Base-by-base conservation (phyloP, 805 yeast genomes). In the Candida dendrica region DNA sequence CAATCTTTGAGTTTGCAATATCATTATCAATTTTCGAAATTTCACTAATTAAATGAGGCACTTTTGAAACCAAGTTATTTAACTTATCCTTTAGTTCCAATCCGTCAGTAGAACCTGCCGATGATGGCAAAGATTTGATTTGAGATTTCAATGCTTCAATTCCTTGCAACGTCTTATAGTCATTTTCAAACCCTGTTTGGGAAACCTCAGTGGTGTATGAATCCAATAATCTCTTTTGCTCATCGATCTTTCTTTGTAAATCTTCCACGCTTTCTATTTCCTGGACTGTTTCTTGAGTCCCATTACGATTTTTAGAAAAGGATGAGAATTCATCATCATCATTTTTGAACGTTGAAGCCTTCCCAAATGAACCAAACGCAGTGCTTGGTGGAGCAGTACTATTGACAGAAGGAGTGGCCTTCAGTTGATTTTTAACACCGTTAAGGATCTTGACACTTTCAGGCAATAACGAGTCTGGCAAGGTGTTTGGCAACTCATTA, bases 391-490 rank as follows among this genome's bases (percentile, higher is more conserved):
- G 22, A 14, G 34, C 22, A 4, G 30, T 14, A 38, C 19, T 18
- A 14, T 15, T 9, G 6, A 24, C 31, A n/a, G 24, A 22, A 8
- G 24, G 24, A 22, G 24, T 22, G 8, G 24, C 6, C 15, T 50
- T 66, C 46, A 67, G 40, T 43, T 61, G 62, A 42, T 79, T 74
- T 62, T 90, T 91, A 60, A 89, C 77, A 40, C 79, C 75, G 53
- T 84, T 82, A 45, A 93, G 65, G 45, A 84, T 72, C 53, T 80
- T 78, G 32, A 84, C 75, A 7, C 95, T 84, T 3, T 95, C 95
- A 7, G 98, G 98, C 26, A 89, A 68, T 48, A 91, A 74, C 56
- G 89, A 95, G 2, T 95, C 88, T 3, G 98, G 98, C 41, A 91
- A 72, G 42, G 79, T 69, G 38, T 71, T 58, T 19, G 98, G 98